phyloP scores from a whole-genome alignment of 345 rosid species.

The Moricandia arvensis region DNA sequence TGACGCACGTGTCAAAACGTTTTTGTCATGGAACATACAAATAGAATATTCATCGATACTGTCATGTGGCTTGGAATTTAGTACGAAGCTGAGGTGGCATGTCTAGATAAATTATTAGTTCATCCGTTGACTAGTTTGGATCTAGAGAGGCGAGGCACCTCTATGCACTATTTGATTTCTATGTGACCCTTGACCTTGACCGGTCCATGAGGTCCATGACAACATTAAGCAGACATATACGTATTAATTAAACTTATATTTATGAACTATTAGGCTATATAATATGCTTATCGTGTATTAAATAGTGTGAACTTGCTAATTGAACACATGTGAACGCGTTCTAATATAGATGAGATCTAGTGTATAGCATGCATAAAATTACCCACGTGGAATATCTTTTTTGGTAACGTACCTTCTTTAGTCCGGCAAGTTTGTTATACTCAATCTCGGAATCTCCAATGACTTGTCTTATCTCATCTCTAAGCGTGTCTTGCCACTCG shows the following conservation, averaged over 20 bases:
- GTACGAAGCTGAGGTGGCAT: not conserved
- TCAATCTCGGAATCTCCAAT: constrained; percentile 59
- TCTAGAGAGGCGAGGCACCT: constrained; percentile 8
- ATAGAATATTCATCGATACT: not conserved
- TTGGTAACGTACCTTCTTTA: constrained; percentile 71
- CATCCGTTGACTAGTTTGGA: constrained; percentile 28
- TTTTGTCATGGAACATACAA: constrained; percentile 2
- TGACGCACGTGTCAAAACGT: constrained; percentile 10
- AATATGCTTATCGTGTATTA: not conserved
- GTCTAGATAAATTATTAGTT: not conserved
- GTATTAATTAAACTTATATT: not conserved
- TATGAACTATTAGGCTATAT: not conserved
- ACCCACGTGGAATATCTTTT: constrained; percentile 30
- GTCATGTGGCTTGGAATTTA: not conserved
- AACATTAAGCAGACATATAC: not conserved
- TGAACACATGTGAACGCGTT: constrained; percentile 6
- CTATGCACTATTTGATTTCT: not conserved
- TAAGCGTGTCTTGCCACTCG: constrained; percentile 69
- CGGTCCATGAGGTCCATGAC: not conserved
- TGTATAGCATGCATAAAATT: constrained; percentile 13
- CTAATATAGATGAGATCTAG: not conserved
- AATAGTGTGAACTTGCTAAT: constrained; percentile 16
- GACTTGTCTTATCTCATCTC: constrained; percentile 76
- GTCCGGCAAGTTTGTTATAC: constrained; percentile 61
- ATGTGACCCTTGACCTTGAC: constrained; percentile 25